Base-by-base conservation (phyloP, 805 yeast species). In the Brettanomyces bruxellensis region DNA sequence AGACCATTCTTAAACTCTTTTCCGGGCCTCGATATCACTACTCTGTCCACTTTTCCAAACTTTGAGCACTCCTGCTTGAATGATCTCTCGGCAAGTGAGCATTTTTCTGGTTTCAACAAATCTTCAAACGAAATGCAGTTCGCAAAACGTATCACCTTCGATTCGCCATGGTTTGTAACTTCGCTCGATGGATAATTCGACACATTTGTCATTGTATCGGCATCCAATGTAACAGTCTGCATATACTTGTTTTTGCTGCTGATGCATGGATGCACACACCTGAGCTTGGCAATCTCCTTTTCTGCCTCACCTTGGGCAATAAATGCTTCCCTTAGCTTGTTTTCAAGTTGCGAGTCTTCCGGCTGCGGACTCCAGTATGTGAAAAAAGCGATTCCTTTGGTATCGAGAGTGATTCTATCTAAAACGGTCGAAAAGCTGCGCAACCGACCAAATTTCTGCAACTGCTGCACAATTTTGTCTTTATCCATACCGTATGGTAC, bases 61-160 rank as follows among this genome's bases (percentile, higher is more conserved):
- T 67, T 64, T n/a, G 62, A 55, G 38, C 79, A 76, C 18, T 79
- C 79, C 8, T 62, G 56, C 22, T 55, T 46, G 23, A 90, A 70
- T 35, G 85, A 83, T 4, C 70, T 68, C 40, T 69, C 60, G 18
- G 83, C 67, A 41, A 75, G 78, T 24, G 70, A 64, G 51, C 67
- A 78, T 30, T 68, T 72, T 0, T 59, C 59, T 25, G 71, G 76
- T 39, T 78, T 78, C 22, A 71, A 62, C 45, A 86, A 62, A 51
- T 86, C 95, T 34, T 78, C 78, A 1, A 82, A 74, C 3, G 83
- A 73, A 1, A 86, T 71, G 41, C 79, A 67, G 56, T 89, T 90
- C 35, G 86, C 60, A 4, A 89, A 62, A 47, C 83, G 79, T 6
- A 90, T 57, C 1, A 85, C 87, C 13, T 60, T 70, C 0, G 80